Percentiles rank a stretch among this genome's conserved stretches.
Conservation (phyloP, 768 basidiomycete genomes). For the Mycena pura region DNA sequence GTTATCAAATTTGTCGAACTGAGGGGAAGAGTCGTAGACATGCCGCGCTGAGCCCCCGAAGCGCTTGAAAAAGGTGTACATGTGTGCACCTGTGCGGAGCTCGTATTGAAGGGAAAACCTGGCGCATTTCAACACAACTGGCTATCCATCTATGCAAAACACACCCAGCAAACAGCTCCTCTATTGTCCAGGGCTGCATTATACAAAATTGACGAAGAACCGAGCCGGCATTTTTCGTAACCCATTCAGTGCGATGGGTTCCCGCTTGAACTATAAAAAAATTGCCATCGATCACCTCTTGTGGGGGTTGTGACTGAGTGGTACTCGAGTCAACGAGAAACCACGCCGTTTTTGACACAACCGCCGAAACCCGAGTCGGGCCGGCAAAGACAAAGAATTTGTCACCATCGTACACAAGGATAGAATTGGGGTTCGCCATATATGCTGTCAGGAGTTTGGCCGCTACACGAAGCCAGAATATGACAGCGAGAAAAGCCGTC, state of each 20-base stretch:
- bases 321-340: constrained; percentile 5
- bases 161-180: constrained; percentile 13
- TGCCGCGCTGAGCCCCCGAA: constrained; percentile 13
- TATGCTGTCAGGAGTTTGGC: constrained; percentile 14
- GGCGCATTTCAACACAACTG: constrained; percentile 1
- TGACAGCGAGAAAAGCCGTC: constrained; percentile 3
- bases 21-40: background rate
- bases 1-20: background rate
- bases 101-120: constrained; percentile 5
- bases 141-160: background rate
- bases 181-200: constrained; percentile 15
- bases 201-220: constrained; percentile 7
- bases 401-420: constrained; percentile 5
- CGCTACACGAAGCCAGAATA: constrained; percentile 7
- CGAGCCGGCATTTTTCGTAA: background rate
- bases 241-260: constrained; percentile 1
- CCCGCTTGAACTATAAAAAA: constrained; percentile 11
- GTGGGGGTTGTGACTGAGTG: background rate
- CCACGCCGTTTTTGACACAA: constrained; percentile 1
- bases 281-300: constrained; percentile 1
- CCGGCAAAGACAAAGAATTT: constrained; percentile 3
- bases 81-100: constrained; percentile 6
- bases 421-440: constrained; percentile 1
- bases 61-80: constrained; percentile 4
- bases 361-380: background rate